A percentile compares a stretch with the other conserved stretches of the same genome.
phyloP scores from a whole-genome alignment of 73 alveolate species.

The Blepharisma japonicum region DNA sequence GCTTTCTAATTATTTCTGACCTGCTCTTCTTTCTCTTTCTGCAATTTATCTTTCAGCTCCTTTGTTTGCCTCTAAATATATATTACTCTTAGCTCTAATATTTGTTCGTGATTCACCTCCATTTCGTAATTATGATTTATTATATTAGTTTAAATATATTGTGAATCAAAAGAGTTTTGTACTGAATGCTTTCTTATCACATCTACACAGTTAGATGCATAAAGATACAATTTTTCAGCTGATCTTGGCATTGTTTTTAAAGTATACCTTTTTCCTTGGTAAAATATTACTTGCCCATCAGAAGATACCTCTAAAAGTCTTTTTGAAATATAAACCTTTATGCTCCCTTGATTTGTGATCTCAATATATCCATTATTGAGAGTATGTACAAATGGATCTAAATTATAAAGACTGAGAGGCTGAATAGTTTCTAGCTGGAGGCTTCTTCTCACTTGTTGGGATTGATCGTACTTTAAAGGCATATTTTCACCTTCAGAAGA shows the following conservation, averaged over 20 bases:
- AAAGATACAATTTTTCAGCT: constrained; percentile 11
- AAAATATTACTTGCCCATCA: constrained; percentile 27
- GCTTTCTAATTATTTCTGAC: not conserved
- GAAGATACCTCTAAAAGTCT: constrained; percentile 18
- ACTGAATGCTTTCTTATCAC: not conserved
- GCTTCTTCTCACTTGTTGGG: not conserved
- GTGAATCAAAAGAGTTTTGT: not conserved
- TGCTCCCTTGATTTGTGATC: constrained; percentile 24
- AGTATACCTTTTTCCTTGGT: not conserved
- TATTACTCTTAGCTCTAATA: not conserved
- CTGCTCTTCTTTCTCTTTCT: not conserved
- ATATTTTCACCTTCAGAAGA: not conserved
- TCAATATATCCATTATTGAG: constrained; percentile 5
- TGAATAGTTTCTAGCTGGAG: not conserved
- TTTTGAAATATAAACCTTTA: not conserved
- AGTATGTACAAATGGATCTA: constrained; percentile 24
- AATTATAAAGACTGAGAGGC: not conserved
- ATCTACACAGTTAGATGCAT: constrained; percentile 11
- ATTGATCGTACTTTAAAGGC: not conserved
- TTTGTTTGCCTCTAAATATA: constrained; percentile 8
- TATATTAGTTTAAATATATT: not conserved
- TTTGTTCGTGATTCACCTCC: constrained; percentile 3
- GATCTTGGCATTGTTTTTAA: not conserved
- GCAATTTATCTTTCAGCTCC: not conserved
- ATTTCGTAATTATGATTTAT: constrained; percentile 1